Base-by-base conservation (phyloP, 2,329 filamentous ascomycete species). In the Pseudodiploospora longispora region DNA sequence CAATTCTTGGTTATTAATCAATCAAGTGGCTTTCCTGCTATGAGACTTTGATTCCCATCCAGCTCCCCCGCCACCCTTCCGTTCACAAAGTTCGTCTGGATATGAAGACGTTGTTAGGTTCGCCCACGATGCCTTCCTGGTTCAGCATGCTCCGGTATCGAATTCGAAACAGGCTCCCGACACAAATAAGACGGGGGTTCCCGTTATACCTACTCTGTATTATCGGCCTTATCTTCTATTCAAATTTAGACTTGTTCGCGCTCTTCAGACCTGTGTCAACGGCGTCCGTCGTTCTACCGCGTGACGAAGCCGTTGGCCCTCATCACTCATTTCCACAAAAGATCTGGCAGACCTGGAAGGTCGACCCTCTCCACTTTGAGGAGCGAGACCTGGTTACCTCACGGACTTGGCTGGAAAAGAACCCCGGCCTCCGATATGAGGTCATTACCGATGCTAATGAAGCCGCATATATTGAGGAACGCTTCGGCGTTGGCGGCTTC, bases 311-410 rank as follows among this genome's bases (percentile, higher is more conserved):
- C 40, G 47, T 59, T 44, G 29, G 59, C 19, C 19, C 55, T 40
- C 32, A 57, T 19, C 19, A 51, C 52, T 59, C 52, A 27, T 87
- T 80, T 53, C 83, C 74, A 5, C 71, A 72, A 44, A 87, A 87
- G 62, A 83, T 87, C 52, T 87, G 83, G 83, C 83, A 87, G 61
- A 83, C 79, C 0, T 87, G 83, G 83, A 87, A 86, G 59, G 75
- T 82, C 29, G 75, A 82, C 49, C 79, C 83, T 2, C 66, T 85
- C 31, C 68, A 70, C 2, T 85, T 86, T 55, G 82, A 84, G 50
- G 72, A 80, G 54, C 71, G 77, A 42, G 81, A 87, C 54, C 66
- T 75, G 30, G 63, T 70, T 27, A 70, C 70, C 0, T 82, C 83
- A 7, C 72, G 73, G 51, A 80, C 80, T 2, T 87, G 83, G 83